Evolutionary conservation across 441 rosid genomes (phyloP), one percentile per base, ranked within the genome.

Genomic region (Arabidopsis lyrata): DNA sequence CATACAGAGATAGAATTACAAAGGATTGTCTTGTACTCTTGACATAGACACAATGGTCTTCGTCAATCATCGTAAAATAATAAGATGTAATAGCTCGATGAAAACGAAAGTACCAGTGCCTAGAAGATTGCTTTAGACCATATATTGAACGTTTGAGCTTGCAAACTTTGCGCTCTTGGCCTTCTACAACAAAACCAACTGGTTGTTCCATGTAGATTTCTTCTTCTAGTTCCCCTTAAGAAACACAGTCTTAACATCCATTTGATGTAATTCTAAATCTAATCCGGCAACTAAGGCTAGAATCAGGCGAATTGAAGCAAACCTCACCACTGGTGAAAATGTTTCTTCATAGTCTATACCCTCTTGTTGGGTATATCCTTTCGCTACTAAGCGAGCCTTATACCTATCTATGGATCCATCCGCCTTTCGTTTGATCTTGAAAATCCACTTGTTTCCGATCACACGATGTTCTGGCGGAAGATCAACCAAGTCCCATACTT

Each of bases 41-140:
- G 18, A 72, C 63, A 54, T 52, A 63, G 55, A 72, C 63, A 42
- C 38, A 54, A 0, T 63, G 69, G 4, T 72, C 63, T 72, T 63
- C 53, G 0, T n/a, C 3, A 31, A 72, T 72, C 70, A 72, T 63
- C 20, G 1, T 48, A 34, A 71, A 60, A 2, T 36, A 42, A 38
- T 71, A 71, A 70, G 50, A 48, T 22, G 31, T 49, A n/a, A 71
- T 49, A 6, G 13, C 16, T 66, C 2, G 41, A 67, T 41, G 53
- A 54, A 54, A 67, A 16, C 20, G 1, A 20, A 67, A 14, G 0
- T 39, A 53, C 41, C 41, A 67, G 1, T 67, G 41, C 14, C 53
- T 67, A 67, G 53, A 54, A 67, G 41, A 54, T 67, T 54, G 9
- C 0, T 68, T 54, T 41, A 41, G 39, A 0, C 42, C 53, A 54